phyloP scores from a whole-genome alignment of 129 eudicot genomes.

The Glebionis coronaria region DNA sequence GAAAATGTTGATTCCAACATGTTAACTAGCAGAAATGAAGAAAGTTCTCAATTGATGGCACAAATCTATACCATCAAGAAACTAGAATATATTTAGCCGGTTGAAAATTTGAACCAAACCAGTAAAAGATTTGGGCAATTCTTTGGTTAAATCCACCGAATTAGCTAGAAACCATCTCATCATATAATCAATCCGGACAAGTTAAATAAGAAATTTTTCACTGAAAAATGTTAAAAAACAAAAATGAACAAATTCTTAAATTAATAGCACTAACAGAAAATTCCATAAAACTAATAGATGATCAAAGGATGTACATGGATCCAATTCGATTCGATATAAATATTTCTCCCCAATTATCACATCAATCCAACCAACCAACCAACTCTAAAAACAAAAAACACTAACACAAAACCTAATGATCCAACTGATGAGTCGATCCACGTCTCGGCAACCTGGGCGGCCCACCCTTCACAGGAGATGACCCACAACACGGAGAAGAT shows the following conservation, averaged over 20 bases:
- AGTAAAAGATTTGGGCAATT: too few relatives aligned
- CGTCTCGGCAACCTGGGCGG: slow-evolving; percentile 32
- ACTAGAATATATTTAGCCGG: too few relatives aligned
- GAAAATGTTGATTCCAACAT: background rate
- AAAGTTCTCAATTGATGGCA: background rate
- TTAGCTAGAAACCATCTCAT: too few relatives aligned
- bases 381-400: slow-evolving; percentile 18
- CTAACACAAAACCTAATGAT: slow-evolving; percentile 26
- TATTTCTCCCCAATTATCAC: slow-evolving; percentile 1
- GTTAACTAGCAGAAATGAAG: background rate
- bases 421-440: slow-evolving; percentile 13
- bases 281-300: slow-evolving; percentile 7
- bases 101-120: too few relatives aligned
- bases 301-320: slow-evolving; percentile 34
- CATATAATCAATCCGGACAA: too few relatives aligned
- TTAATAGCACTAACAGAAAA: background rate
- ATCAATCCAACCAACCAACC: slow-evolving; percentile 27
- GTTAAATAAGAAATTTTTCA: background rate
- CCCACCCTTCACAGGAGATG: slow-evolving; percentile 25
- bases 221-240: background rate
- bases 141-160: too few relatives aligned
- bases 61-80: too few relatives aligned
- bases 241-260: background rate
- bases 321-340: slow-evolving; percentile 19
- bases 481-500: slow-evolving; percentile 27